Evolutionary conservation across 1,284 basidiomycete genomes (phyloP).

Genomic region (Xanthoconium separans): DNA sequence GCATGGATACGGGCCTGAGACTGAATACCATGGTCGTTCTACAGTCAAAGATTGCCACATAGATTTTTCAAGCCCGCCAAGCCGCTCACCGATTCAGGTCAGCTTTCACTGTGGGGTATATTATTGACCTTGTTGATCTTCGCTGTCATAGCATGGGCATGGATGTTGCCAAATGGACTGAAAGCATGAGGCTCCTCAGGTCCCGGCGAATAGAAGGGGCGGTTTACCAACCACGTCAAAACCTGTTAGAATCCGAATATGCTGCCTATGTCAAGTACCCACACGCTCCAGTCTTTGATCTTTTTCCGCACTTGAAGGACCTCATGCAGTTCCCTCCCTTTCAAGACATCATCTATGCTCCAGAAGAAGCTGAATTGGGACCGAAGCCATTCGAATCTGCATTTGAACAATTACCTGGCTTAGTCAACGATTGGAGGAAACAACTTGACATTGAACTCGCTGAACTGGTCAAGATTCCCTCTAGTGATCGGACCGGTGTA

Average conservation of each 20-base stretch:
- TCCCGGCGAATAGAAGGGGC: conserved; percentile 1
- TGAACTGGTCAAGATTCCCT: conserved; percentile 5
- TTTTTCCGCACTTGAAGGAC: no score
- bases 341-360: conserved; percentile 5
- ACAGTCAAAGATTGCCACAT: not conserved
- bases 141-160: not conserved
- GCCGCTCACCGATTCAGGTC: conserved; percentile 12
- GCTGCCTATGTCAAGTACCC: not conserved
- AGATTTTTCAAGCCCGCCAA: conserved; percentile 6
- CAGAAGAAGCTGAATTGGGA: not conserved
- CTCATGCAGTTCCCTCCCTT: no score
- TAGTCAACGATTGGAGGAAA: not conserved
- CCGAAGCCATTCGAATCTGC: conserved; percentile 10
- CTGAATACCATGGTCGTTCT: not conserved
- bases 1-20: conserved; percentile 9
- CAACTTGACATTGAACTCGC: conserved; percentile 5
- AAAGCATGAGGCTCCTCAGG: not conserved
- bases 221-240: conserved; percentile 14
- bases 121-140: not conserved
- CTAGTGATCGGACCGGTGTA: no score
- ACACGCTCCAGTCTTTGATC: not conserved
- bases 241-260: not conserved
- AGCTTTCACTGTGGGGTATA: not conserved
- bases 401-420: not conserved
- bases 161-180: no score